Evolutionary conservation across 2,329 filamentous ascomycete genomes (phyloP).

Genomic region (Sarocladiaceae sp.): DNA sequence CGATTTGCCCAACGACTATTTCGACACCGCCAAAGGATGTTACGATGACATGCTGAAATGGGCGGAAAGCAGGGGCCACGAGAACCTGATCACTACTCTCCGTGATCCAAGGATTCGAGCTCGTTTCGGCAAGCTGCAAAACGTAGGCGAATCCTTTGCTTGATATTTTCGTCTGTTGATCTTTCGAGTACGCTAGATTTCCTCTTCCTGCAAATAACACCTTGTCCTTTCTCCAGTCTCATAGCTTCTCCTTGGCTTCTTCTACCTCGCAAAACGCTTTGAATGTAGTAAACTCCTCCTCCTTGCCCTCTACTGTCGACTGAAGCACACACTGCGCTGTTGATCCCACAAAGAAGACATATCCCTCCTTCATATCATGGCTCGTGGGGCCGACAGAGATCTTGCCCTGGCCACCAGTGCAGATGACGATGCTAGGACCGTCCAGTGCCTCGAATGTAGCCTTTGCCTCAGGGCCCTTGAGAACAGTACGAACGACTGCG

Average conservation of each 20-base stretch:
- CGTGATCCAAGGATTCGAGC: too few relatives aligned
- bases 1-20: too few relatives aligned
- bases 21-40: too few relatives aligned
- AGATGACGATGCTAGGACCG: constrained; percentile 90
- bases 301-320: constrained; percentile 43
- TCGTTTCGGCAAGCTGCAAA: too few relatives aligned
- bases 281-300: constrained; percentile 75
- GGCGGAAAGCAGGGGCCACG: too few relatives aligned
- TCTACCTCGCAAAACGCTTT: constrained; percentile 90
- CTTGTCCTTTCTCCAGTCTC: not conserved
- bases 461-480: constrained; percentile 60
- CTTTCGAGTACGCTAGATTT: not conserved
- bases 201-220: not conserved
- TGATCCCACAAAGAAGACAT: constrained; percentile 82
- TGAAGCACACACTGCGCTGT: constrained; percentile 80
- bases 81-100: too few relatives aligned
- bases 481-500: constrained; percentile 74
- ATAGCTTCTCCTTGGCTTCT: constrained; percentile 29
- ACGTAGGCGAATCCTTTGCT: too few relatives aligned
- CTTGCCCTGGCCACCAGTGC: constrained; percentile 75
- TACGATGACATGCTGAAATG: too few relatives aligned
- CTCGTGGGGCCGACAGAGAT: constrained; percentile 82
- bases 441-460: constrained; percentile 83
- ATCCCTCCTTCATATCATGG: constrained; percentile 68
- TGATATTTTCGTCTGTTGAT: too few relatives aligned